Conservation (phyloP, 345 rosid genomes). For the Lumnitzera littorea region DNA sequence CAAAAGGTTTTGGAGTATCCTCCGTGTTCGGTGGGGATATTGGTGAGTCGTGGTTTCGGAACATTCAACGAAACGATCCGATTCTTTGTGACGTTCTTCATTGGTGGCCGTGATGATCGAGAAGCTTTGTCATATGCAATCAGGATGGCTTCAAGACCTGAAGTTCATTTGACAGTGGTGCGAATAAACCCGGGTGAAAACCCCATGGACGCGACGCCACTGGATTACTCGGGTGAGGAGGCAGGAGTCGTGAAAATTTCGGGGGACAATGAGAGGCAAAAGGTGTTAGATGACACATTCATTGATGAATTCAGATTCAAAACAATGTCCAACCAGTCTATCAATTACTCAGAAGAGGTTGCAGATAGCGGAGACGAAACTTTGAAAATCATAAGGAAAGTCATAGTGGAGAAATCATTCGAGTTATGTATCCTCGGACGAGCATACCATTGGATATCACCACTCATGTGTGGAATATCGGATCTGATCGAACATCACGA, state of each 20-base stretch:
- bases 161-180: constrained; percentile 31
- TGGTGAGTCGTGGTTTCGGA: constrained; percentile 58
- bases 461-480: constrained; percentile 20
- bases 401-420: constrained; percentile 10
- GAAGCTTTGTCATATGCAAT: constrained; percentile 64
- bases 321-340: constrained; percentile 5
- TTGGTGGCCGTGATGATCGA: constrained; percentile 59
- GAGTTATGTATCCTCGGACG: constrained; percentile 32
- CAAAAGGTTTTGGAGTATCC: constrained; percentile 39
- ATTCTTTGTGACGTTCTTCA: constrained; percentile 29
- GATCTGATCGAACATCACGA: constrained; percentile 34
- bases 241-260: constrained; percentile 7
- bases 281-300: constrained; percentile 17
- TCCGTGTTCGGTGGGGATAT: constrained; percentile 59
- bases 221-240: neutral
- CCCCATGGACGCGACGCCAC: neutral
- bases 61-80: constrained; percentile 2
- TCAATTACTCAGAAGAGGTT: constrained; percentile 19
- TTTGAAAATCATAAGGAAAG: constrained; percentile 8
- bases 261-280: constrained; percentile 1
- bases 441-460: constrained; percentile 17
- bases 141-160: constrained; percentile 36
- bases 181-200: constrained; percentile 31
- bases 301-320: constrained; percentile 26
- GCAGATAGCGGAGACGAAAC: constrained; percentile 27